A percentile compares a stretch with the other conserved stretches of the same genome.
Evolutionary conservation across 805 yeast genomes (phyloP).

Genomic region (Hanseniaspora hatyaiensis): DNA sequence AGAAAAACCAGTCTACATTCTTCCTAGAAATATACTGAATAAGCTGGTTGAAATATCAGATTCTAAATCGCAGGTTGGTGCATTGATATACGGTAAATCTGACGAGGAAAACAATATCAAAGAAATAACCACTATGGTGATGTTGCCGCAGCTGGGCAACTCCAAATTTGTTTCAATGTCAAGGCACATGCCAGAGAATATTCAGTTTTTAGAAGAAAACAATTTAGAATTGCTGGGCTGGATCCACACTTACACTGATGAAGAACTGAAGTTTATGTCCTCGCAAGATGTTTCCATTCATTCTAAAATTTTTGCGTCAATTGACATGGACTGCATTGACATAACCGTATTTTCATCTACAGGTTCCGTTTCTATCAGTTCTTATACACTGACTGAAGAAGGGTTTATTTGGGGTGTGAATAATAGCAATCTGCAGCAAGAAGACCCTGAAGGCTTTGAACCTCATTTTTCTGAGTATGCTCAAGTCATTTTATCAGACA

Average conservation of each 20-base stretch:
- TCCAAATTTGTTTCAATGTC: constrained; percentile 55
- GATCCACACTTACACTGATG: constrained; percentile 72
- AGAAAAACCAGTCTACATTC: constrained; percentile 51
- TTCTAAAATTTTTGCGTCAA: constrained; percentile 30
- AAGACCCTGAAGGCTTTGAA: constrained; percentile 56
- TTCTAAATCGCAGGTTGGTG: constrained; percentile 70
- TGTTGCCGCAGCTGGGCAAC: constrained; percentile 83
- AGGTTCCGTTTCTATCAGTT: constrained; percentile 71
- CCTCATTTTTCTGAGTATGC: constrained; percentile 47
- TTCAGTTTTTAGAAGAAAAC: constrained; percentile 30
- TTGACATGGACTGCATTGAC: constrained; percentile 36
- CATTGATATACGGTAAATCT: constrained; percentile 57
- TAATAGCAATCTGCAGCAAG: constrained; percentile 45
- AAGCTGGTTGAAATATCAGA: constrained; percentile 75
- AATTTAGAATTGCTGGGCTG: constrained; percentile 76
- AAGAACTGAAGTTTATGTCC: constrained; percentile 50
- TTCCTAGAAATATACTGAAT: constrained; percentile 71
- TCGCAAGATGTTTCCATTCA: constrained; percentile 62
- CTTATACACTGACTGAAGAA: constrained; percentile 45
- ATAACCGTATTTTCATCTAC: constrained; percentile 63
- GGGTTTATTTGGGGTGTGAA: constrained; percentile 71
- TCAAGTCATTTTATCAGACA: constrained; percentile 63
- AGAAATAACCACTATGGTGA: constrained; percentile 61
- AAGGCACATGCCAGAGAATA: constrained; percentile 18
- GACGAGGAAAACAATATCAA: constrained; percentile 56